Conservation (phyloP, 148 eudicot species). For the Amaranthus cruentus region DNA sequence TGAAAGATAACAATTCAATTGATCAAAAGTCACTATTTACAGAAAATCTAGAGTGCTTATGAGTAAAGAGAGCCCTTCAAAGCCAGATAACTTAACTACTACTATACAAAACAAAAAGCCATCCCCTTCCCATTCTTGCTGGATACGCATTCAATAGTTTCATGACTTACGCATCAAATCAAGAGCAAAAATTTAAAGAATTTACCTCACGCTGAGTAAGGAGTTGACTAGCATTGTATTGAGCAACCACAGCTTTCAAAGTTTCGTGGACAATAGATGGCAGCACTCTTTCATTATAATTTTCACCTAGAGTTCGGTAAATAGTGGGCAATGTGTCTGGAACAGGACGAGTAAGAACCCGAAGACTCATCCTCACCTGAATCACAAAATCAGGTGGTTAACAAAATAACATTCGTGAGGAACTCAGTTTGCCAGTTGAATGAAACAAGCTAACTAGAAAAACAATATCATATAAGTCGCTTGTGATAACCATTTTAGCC, state of each 20-base stretch:
- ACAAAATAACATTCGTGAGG: not conserved
- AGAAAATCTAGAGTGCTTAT: not conserved
- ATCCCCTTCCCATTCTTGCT: too few species aligned
- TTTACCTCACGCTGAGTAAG: constrained; percentile 93
- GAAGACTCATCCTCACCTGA: constrained; percentile 90
- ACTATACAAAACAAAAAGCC: not conserved
- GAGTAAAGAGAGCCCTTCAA: not conserved
- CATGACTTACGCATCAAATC: not conserved
- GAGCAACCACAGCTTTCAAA: constrained; percentile 94
- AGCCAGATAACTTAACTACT: not conserved
- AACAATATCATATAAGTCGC: not conserved
- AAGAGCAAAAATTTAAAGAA: not conserved
- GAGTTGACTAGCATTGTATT: constrained; percentile 94
- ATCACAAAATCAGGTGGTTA: constrained; percentile 8
- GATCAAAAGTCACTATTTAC: not conserved
- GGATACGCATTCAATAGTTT: too few species aligned
- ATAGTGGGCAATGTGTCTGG: constrained; percentile 67
- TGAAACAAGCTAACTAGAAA: not conserved
- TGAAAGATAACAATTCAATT: constrained; percentile 21
- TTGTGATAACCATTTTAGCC: not conserved
- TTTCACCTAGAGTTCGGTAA: constrained; percentile 88
- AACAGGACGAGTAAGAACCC: constrained; percentile 89
- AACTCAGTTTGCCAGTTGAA: not conserved
- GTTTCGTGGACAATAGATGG: constrained; percentile 94
- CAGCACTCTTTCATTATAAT: constrained; percentile 84